Evolutionary conservation across 2,329 filamentous ascomycete species (phyloP).

Genomic region (Cordyceps javanica): DNA sequence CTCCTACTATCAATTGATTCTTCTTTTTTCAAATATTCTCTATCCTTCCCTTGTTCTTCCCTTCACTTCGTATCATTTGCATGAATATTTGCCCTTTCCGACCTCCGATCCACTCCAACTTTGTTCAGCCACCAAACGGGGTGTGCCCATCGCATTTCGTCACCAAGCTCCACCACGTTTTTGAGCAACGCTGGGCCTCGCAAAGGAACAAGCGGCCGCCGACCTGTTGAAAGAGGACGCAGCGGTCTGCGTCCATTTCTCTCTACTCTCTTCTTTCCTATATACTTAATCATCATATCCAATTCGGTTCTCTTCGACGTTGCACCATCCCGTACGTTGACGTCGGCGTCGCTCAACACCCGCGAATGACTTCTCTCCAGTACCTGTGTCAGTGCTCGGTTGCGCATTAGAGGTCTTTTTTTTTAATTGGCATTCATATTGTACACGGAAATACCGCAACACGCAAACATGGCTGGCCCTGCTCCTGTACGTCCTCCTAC

Average conservation of each 20-base stretch:
- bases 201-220: not conserved
- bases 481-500: conserved; percentile 6
- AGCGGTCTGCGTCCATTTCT: not conserved
- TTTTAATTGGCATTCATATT: too few relatives aligned
- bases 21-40: too few relatives aligned
- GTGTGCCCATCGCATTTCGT: not conserved
- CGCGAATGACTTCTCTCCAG: not conserved
- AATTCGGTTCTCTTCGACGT: not conserved
- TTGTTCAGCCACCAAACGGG: not conserved
- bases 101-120: not conserved
- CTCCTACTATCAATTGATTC: not conserved
- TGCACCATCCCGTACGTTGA: not conserved
- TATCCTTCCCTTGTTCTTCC: not conserved
- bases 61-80: not conserved
- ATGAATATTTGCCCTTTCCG: not conserved
- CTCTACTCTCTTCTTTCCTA: not conserved
- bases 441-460: not conserved
- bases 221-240: not conserved
- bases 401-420: not conserved
- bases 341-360: not conserved
- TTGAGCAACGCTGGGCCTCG: conserved; percentile 5
- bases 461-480: conserved; percentile 7
- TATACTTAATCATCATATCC: not conserved
- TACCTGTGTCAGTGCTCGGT: not conserved
- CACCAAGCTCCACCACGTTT: conserved; percentile 10